phyloP scores from a whole-genome alignment of 176 grass and related monocot species.

The Triticum turgidum region DNA sequence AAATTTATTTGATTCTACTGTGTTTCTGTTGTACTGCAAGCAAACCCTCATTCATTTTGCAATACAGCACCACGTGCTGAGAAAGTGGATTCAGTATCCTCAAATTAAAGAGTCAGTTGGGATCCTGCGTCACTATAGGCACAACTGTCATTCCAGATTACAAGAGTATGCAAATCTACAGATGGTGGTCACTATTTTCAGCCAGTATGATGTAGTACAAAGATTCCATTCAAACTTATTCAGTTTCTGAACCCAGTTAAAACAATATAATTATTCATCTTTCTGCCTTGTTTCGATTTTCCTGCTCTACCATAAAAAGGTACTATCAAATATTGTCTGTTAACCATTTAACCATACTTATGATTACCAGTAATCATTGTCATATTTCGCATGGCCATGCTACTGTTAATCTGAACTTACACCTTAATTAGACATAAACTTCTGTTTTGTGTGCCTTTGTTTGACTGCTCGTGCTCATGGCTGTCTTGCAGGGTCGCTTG shows the following conservation, averaged over 20 bases:
- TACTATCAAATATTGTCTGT: neutral
- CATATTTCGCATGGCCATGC: neutral
- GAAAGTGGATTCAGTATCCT: conserved; percentile 2
- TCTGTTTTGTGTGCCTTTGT: neutral
- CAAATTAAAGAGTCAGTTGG: neutral
- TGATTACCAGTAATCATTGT: neutral
- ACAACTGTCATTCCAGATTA: neutral
- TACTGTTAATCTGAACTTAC: conserved; percentile 18
- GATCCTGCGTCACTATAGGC: neutral
- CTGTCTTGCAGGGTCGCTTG: conserved; percentile 71
- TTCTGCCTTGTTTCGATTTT: neutral
- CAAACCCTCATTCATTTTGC: neutral
- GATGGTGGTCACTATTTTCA: neutral
- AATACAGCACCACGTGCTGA: neutral
- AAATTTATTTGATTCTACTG: conserved; percentile 3
- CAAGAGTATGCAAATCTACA: neutral
- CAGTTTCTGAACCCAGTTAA: neutral
- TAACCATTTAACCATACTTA: neutral
- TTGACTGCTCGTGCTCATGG: neutral
- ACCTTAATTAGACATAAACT: neutral
- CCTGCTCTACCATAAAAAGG: neutral
- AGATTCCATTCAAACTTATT: neutral
- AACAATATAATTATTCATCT: conserved; percentile 2
- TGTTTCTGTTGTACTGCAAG: neutral
- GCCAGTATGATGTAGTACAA: neutral